Base-by-base conservation (phyloP, 2,329 filamentous ascomycete genomes). In the Fusarium solani-melongenae region DNA sequence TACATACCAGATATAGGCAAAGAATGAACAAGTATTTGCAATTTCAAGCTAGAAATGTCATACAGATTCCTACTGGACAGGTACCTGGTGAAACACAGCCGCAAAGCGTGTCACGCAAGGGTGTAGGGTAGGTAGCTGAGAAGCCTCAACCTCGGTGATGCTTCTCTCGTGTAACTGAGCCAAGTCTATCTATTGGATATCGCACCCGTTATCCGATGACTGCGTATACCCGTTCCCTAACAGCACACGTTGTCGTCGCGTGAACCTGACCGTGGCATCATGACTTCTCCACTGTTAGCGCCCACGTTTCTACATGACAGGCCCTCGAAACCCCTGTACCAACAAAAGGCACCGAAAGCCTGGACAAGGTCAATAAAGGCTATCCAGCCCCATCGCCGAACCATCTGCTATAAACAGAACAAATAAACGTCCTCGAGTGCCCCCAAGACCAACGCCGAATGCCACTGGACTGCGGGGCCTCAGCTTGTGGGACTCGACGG, bases 401-500 rank as follows among this genome's bases (percentile, higher is more conserved):
- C 46, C 27, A 14, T 53, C 10, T 31, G 27, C 46, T 53, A 53
- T 53, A 31, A 53, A 53, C 46, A 53, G 46, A 53, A 53, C 46
- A 31, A 53, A 53, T 31, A 20, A 53, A 53, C 27, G 46, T 53
- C 27, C 20, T 53, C 17, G 14, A 53, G 46, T 53, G 46, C 11
- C 17, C 17, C 46, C 46, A 51, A 29, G 46, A 29, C 41, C 15
- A 53, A 31, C 27, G 46, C 46, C 27, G 17, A n/a, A 12, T 59
- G 56, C 12, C 24, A 41, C 24, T 44, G 24, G 33, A 56, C 51
- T 56, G 51, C 51, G 22, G 33, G 22, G 64, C 70, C 46, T 20
- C 53, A 61, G 70, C 55, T 46, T 65, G 71, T 74, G 67, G 71
- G 46, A 72, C 67, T 62, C 36, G 56, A 44, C 39, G 39, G 39